These are phyloP conservation scores for Chlorokybus atmophyticus DNA, from an alignment of 139 green algal species.

Conservation along the genomic window DNA sequence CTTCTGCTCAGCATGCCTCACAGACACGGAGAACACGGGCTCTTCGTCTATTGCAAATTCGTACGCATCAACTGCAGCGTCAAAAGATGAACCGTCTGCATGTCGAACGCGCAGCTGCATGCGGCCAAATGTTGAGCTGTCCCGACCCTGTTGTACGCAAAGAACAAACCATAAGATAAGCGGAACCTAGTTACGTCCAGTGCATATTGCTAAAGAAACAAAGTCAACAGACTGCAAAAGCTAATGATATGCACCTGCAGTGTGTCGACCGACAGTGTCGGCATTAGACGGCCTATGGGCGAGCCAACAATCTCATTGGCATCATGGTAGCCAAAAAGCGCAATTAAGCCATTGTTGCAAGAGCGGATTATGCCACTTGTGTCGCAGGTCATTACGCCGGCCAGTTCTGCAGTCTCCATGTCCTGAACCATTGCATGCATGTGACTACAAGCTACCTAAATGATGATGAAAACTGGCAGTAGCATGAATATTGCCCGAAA, in stretches of 20 bases:
- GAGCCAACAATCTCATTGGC: background rate
- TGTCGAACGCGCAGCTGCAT: background rate
- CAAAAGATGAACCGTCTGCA: background rate
- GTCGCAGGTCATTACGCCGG: background rate
- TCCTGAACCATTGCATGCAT: no score
- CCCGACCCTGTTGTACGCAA: no score
- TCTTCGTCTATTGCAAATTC: background rate
- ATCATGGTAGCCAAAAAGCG: background rate
- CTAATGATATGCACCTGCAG: no score
- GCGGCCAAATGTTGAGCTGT: background rate
- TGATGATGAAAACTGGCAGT: no score
- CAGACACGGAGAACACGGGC: background rate
- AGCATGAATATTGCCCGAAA: no score
- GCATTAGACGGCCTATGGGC: background rate
- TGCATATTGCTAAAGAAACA: no score
- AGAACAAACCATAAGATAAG: no score
- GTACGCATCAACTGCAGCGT: background rate
- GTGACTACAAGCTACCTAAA: no score
- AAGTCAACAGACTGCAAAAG: no score
- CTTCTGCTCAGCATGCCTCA: background rate
- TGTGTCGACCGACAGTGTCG: background rate
- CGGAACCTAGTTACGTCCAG: no score
- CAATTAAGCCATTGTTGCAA: background rate
- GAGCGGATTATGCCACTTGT: background rate
- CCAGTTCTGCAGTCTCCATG: background rate